Evolutionary conservation across 2,329 filamentous ascomycete genomes (phyloP).

Genomic region (Coniochaeta sp.): DNA sequence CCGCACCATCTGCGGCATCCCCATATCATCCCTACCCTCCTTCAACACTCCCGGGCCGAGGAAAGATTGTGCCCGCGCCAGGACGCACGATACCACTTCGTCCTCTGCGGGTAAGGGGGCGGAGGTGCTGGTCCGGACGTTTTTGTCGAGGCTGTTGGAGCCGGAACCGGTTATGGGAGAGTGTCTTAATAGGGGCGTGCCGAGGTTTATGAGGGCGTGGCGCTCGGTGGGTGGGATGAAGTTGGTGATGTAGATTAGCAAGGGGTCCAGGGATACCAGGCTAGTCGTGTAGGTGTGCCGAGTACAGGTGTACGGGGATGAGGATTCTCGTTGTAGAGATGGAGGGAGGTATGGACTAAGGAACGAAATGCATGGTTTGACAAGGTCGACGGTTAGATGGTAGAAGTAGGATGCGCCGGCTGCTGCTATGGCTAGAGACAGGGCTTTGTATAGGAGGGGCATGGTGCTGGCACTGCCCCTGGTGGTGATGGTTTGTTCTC

Average conservation of each 20-base stretch:
- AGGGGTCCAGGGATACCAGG: constrained; percentile 28
- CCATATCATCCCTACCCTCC: constrained; percentile 24
- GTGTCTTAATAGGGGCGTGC: constrained; percentile 21
- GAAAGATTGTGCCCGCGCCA: constrained; percentile 22
- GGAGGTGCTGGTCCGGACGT: constrained; percentile 25
- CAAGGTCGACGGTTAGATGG: neutral
- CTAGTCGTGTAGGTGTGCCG: constrained; percentile 17
- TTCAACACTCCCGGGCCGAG: constrained; percentile 23
- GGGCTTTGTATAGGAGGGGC: neutral
- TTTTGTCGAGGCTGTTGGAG: constrained; percentile 13
- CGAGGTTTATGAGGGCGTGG: constrained; percentile 19
- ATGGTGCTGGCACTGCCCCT: neutral
- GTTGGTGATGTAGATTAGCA: constrained; percentile 29
- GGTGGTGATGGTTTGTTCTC: neutral
- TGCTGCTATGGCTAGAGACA: neutral
- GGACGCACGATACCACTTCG: constrained; percentile 23
- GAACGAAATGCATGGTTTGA: neutral
- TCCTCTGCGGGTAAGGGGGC: constrained; percentile 22
- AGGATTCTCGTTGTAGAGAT: neutral
- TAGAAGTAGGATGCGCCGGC: neutral
- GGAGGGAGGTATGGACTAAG: neutral
- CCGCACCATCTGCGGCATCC: constrained; percentile 29
- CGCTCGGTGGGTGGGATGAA: constrained; percentile 25
- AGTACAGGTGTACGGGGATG: neutral
- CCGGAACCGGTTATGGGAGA: constrained; percentile 23